A percentile compares a stretch with the other conserved stretches of the same genome.
Conservation (phyloP, 2,329 filamentous ascomycete species). For the Rutstroemia sp. region DNA sequence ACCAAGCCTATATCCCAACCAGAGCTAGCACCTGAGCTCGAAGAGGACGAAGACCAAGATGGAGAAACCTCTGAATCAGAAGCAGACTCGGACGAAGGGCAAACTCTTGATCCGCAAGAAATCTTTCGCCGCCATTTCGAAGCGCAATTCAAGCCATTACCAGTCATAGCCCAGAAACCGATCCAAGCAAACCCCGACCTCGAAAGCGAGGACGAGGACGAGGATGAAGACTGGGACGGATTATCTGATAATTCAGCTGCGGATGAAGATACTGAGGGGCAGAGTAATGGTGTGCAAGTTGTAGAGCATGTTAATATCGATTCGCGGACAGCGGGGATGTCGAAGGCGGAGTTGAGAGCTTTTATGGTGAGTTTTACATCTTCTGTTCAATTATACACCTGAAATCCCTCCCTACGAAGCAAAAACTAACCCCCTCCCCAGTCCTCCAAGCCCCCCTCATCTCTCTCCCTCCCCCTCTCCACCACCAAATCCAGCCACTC, state of each 20-base stretch:
- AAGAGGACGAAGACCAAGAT: background rate
- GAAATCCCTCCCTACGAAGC: no score
- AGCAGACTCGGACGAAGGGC: background rate
- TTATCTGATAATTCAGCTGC: slow-evolving; percentile 35
- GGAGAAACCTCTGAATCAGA: background rate
- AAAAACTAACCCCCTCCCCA: background rate
- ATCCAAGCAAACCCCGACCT: slow-evolving; percentile 10
- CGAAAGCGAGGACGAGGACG: slow-evolving; percentile 11
- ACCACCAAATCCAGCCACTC: background rate
- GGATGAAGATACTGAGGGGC: slow-evolving; percentile 31
- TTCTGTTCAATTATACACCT: background rate
- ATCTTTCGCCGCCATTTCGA: slow-evolving; percentile 83
- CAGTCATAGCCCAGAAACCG: slow-evolving; percentile 22
- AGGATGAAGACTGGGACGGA: slow-evolving; percentile 53
- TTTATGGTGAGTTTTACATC: slow-evolving; percentile 57
- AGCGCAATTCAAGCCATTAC: slow-evolving; percentile 73
- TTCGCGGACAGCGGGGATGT: slow-evolving; percentile 36
- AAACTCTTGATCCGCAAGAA: slow-evolving; percentile 46
- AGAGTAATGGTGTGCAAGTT: slow-evolving; percentile 35
- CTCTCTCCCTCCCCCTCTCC: background rate
- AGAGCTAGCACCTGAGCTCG: background rate
- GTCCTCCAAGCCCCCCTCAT: slow-evolving; percentile 28
- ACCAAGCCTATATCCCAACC: no score
- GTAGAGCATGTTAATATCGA: slow-evolving; percentile 34
- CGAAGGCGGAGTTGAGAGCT: slow-evolving; percentile 64